These are phyloP conservation scores for Rubroboletus satanas DNA, from an alignment of 768 basidiomycete genomes.

Conservation along the genomic window DNA sequence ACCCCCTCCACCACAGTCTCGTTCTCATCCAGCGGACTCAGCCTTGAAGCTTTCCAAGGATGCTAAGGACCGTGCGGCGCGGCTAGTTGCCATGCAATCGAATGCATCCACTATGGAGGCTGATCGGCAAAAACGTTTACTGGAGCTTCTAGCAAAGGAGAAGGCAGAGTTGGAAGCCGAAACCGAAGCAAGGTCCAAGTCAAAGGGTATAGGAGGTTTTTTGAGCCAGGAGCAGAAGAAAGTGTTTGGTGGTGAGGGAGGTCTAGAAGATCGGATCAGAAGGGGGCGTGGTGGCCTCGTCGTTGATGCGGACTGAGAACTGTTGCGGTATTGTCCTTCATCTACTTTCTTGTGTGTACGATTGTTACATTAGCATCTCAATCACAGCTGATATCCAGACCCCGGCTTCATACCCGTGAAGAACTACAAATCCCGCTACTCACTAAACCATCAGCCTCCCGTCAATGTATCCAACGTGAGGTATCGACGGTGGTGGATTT, in stretches of 20 bases:
- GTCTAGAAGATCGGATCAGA: conserved; percentile 73
- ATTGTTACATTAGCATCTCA: conserved; percentile 4
- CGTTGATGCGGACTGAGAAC: conserved; percentile 41
- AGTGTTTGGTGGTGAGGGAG: conserved; percentile 75
- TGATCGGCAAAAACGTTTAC: conserved; percentile 71
- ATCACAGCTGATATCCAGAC: conserved; percentile 1
- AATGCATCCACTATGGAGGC: conserved; percentile 63
- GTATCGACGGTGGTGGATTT: background rate
- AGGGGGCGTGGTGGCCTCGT: conserved; percentile 72
- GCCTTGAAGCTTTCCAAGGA: conserved; percentile 17
- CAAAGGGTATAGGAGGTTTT: conserved; percentile 78
- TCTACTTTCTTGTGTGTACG: conserved; percentile 2
- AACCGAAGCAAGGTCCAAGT: conserved; percentile 60
- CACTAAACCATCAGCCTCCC: background rate
- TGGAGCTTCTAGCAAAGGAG: conserved; percentile 67
- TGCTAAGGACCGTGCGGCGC: conserved; percentile 65
- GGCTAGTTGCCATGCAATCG: conserved; percentile 85
- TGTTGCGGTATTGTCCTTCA: background rate
- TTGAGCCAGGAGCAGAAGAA: conserved; percentile 80
- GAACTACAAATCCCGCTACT: background rate
- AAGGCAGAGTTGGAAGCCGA: conserved; percentile 74
- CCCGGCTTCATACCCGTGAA: background rate
- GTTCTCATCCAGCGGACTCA: conserved; percentile 12
- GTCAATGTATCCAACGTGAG: background rate
- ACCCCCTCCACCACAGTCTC: conserved; percentile 30